Conservation (phyloP, 129 eudicot species). For the Flaveria sonorensis region DNA sequence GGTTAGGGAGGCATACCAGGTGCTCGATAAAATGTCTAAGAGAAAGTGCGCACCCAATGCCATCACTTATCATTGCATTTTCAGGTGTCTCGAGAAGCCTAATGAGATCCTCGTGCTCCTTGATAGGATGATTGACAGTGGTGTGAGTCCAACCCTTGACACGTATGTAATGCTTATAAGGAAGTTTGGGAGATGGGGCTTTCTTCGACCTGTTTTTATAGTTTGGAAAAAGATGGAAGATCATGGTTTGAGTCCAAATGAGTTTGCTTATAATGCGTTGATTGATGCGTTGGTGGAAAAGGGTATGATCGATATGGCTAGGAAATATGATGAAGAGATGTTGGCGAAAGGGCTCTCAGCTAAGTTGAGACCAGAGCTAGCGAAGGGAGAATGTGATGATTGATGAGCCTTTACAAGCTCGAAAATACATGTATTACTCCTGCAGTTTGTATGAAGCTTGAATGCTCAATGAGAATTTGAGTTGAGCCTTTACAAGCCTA, state of each 20-base stretch:
- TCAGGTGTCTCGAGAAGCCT: conserved; percentile 72
- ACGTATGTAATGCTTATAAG: conserved; percentile 90
- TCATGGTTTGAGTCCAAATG: conserved; percentile 79
- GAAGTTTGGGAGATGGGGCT: conserved; percentile 98
- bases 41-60: conserved; percentile 77
- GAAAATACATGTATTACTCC: not conserved
- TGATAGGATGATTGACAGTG: conserved; percentile 81
- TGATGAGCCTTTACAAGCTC: conserved; percentile 17
- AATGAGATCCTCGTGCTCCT: conserved; percentile 70
- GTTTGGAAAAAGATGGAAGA: conserved; percentile 87
- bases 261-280: conserved; percentile 78
- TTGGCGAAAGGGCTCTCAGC: conserved; percentile 78
- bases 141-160: conserved; percentile 69
- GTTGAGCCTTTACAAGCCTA: not conserved
- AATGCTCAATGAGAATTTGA: not conserved
- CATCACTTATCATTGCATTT: conserved; percentile 75
- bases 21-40: conserved; percentile 66
- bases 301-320: conserved; percentile 89
- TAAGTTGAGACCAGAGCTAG: conserved; percentile 71
- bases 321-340: conserved; percentile 91
- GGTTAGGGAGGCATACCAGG: conserved; percentile 59
- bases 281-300: conserved; percentile 91
- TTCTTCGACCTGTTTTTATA: conserved; percentile 73
- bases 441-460: not conserved
- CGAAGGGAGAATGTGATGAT: conserved; percentile 42